Percentiles rank a stretch among this genome's conserved stretches.
phyloP scores from a whole-genome alignment of 768 basidiomycete genomes.

The Porphyrellus cyaneotinctus region DNA sequence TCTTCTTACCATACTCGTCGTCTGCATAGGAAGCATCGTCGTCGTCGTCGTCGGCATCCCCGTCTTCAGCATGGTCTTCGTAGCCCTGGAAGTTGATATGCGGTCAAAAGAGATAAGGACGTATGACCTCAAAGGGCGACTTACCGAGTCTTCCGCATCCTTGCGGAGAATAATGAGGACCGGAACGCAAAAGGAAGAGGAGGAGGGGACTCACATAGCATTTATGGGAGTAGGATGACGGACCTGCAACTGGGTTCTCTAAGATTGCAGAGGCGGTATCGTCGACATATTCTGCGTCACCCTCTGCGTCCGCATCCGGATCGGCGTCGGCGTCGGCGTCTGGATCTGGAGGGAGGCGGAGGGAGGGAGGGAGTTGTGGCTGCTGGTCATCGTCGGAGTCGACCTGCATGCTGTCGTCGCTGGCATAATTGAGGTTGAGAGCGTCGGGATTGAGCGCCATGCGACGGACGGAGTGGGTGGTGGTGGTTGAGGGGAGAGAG shows the following conservation, averaged over 20 bases:
- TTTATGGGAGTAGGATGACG: conserved; percentile 46
- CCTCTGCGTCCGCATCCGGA: conserved; percentile 38
- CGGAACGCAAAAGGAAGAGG: conserved; percentile 1
- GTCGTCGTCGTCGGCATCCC: conserved; percentile 59
- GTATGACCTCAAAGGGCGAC: conserved; percentile 10
- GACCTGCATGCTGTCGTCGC: conserved; percentile 64
- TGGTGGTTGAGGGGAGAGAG: conserved; percentile 36
- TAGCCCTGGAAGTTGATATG: conserved; percentile 55
- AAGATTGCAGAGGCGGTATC: conserved; percentile 35
- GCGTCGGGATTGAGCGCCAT: conserved; percentile 39
- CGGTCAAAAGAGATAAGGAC: conserved; percentile 17
- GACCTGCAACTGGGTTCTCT: conserved; percentile 35
- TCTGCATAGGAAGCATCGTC: conserved; percentile 78
- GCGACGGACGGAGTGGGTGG: conserved; percentile 22
- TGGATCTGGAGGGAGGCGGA: conserved; percentile 21
- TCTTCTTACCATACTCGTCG: conserved; percentile 72
- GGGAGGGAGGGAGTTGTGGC: conserved; percentile 13
- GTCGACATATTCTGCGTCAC: conserved; percentile 40
- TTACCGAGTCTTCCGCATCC: conserved; percentile 33
- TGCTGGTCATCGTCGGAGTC: conserved; percentile 52
- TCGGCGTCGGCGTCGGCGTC: conserved; percentile 64
- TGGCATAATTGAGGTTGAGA: conserved; percentile 52
- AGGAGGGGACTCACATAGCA: conserved; percentile 51
- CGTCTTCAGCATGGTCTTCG: conserved; percentile 48
- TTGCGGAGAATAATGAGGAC: conserved; percentile 5